Evolutionary conservation across 257 asterid species (phyloP).

Genomic region (Verbena officinalis): DNA sequence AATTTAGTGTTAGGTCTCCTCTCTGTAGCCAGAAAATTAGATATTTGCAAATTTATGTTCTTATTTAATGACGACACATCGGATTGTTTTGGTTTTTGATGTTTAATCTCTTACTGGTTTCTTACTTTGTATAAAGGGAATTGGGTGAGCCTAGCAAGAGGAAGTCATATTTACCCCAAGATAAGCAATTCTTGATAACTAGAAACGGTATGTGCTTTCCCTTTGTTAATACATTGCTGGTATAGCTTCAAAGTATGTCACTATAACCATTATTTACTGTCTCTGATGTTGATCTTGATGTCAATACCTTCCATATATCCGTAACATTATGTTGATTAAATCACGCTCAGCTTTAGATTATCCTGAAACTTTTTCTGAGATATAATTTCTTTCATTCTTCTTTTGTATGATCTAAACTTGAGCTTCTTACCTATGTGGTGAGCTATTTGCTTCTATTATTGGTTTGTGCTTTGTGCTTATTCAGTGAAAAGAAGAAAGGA

Average conservation of each 20-base stretch:
- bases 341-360: neutral
- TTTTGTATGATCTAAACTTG: too few relatives aligned
- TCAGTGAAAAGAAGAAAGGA: too few relatives aligned
- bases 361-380: neutral
- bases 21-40: constrained; percentile 15
- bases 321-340: constrained; percentile 5
- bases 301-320: neutral
- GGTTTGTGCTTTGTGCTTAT: too few relatives aligned
- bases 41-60: constrained; percentile 1
- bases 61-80: constrained; percentile 19
- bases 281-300: constrained; percentile 10
- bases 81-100: constrained; percentile 3
- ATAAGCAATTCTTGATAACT: constrained; percentile 89
- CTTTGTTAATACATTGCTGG: constrained; percentile 12
- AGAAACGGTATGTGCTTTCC: constrained; percentile 71
- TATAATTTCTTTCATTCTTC: too few relatives aligned
- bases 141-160: constrained; percentile 95
- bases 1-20: neutral
- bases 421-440: too few relatives aligned
- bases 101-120: constrained; percentile 19
- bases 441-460: too few relatives aligned
- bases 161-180: constrained; percentile 89
- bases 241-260: constrained; percentile 1
- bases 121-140: constrained; percentile 60
- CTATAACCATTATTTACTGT: neutral